These are phyloP conservation scores for Spencermartinsiella europaea DNA, from an alignment of 805 yeast species.

Conservation along the genomic window DNA sequence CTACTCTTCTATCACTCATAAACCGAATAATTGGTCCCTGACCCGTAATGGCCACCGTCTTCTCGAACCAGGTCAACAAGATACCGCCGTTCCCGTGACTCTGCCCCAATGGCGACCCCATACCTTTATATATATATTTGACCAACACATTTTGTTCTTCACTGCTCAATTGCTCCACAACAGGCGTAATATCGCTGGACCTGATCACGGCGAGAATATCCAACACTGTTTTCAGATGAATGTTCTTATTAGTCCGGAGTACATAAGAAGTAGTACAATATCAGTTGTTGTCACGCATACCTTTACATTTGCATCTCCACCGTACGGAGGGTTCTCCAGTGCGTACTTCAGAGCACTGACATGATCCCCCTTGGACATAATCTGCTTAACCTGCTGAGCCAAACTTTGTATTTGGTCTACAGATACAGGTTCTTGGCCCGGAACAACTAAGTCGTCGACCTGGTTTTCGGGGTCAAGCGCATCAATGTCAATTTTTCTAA, in stretches of 20 bases:
- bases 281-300: constrained; percentile 15
- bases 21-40: constrained; percentile 85
- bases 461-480: constrained; percentile 77
- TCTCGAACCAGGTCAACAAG: constrained; percentile 87
- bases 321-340: constrained; percentile 76
- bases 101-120: constrained; percentile 55
- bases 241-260: constrained; percentile 23
- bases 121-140: constrained; percentile 80
- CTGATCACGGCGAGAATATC: constrained; percentile 66
- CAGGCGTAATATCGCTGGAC: constrained; percentile 57
- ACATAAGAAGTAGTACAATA: neutral
- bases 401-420: constrained; percentile 50
- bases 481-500: constrained; percentile 87
- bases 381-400: constrained; percentile 53
- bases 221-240: constrained; percentile 52
- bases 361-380: constrained; percentile 67
- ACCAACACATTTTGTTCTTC: constrained; percentile 73
- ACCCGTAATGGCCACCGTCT: constrained; percentile 77
- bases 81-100: constrained; percentile 86
- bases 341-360: constrained; percentile 59
- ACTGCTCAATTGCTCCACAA: constrained; percentile 53
- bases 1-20: constrained; percentile 78
- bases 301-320: constrained; percentile 58
- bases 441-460: constrained; percentile 56
- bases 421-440: constrained; percentile 48